These are phyloP conservation scores for Cordyceps cateniannulata DNA, from an alignment of 2,329 filamentous ascomycete species.

Conservation along the genomic window DNA sequence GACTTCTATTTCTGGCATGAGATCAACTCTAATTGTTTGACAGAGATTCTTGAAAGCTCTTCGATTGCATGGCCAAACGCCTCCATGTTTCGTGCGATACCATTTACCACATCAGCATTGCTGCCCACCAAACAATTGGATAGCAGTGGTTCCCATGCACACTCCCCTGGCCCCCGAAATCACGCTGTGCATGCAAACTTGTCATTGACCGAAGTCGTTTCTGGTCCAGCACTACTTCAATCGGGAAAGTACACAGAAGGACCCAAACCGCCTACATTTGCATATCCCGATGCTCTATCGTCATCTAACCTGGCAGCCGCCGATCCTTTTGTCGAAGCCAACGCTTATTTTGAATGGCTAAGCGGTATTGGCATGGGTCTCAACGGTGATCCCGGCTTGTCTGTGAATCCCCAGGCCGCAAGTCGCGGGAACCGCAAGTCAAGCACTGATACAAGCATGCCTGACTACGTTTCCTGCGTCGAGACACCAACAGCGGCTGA, in stretches of 20 bases:
- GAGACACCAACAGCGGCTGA: conserved; percentile 13
- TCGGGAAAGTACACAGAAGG: background rate
- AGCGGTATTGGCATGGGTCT: conserved; percentile 16
- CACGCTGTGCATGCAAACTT: background rate
- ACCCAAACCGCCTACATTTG: background rate
- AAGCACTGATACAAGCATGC: conserved; percentile 36
- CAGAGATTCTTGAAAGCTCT: conserved; percentile 63
- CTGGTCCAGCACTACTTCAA: background rate
- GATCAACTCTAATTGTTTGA: conserved; percentile 6
- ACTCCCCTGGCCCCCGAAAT: conserved; percentile 45
- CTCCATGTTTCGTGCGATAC: conserved; percentile 56
- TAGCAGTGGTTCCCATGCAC: conserved; percentile 51
- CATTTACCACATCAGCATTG: conserved; percentile 34
- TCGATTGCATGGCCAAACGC: conserved; percentile 76
- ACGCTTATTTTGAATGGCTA: conserved; percentile 25
- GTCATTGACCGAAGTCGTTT: background rate
- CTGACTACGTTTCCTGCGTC: conserved; percentile 28
- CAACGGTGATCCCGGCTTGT: background rate
- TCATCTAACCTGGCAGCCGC: background rate
- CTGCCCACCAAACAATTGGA: conserved; percentile 36
- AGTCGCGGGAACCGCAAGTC: conserved; percentile 17
- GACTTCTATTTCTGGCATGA: conserved; percentile 18
- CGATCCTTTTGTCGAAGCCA: conserved; percentile 20
- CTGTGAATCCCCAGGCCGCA: background rate
- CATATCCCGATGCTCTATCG: background rate